Evolutionary conservation across 2,329 filamentous ascomycete species (phyloP), one percentile per base, ranked within the genome.

Genomic region (Lachnellula arida): DNA sequence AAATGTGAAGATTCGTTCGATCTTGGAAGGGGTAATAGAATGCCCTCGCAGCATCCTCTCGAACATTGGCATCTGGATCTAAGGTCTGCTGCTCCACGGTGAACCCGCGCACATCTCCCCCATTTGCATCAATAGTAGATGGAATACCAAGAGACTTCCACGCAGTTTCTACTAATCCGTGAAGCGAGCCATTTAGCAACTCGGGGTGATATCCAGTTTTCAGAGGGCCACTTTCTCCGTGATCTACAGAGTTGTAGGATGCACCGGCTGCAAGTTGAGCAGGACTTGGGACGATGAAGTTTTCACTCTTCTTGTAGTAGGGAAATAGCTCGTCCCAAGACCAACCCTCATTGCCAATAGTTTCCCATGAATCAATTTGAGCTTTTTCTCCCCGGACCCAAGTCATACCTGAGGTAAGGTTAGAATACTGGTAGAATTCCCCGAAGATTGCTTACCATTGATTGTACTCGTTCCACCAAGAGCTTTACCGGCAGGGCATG

Each of bases 311-410:
- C 40, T 65, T 66, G 51, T 78, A 71, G 65, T 76, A 81, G 3
- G 74, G 74, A 17, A 75, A 67, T 37, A 79, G 71, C 8, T 71
- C 71, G 5, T 76, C 66, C 55, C 76, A 77, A 57, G 71, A 72
- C 72, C 77, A 81, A 3, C 68, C 64, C 1, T 71, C 53, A 51
- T 79, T 76, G 2, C 67, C 70, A 3, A 70, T 71, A 63, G 9
- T 70, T 70, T 15, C n/a, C 52, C 52, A 54, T 22, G 77, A 75
- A 78, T 55, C 72, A 68, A 49, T 79, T 71, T 64, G 17, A 71
- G 37, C 23, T 15, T 56, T 55, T 32, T 58, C 46, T n/a, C 58
- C 60, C 32, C 59, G 54, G 5, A 59, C 15, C 37, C 37, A 40
- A 5, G 70, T 68, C 42, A 70, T 60, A 51, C 66, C 67, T 46